Conservation (phyloP, 2,329 filamentous ascomycete species). For the Fusarium sp. region DNA sequence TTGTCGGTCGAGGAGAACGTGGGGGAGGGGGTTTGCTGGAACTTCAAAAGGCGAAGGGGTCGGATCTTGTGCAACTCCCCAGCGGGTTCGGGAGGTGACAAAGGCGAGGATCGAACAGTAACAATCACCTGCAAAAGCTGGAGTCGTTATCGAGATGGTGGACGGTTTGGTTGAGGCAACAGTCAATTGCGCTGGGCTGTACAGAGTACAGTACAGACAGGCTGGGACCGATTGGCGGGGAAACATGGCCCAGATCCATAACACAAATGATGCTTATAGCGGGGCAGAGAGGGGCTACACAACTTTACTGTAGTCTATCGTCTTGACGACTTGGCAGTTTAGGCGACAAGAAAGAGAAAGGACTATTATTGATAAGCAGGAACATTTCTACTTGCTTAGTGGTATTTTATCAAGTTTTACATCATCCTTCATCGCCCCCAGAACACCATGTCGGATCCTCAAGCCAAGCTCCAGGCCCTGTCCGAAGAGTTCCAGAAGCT, state of each 20-base stretch:
- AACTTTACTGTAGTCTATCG: slow-evolving; percentile 26
- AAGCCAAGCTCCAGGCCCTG: slow-evolving; percentile 82
- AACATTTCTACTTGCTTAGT: slow-evolving; percentile 3
- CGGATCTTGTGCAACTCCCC: slow-evolving; percentile 10
- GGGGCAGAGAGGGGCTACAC: slow-evolving; percentile 49
- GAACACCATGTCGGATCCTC: slow-evolving; percentile 72
- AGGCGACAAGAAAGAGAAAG: slow-evolving; percentile 26
- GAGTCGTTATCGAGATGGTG: slow-evolving; percentile 22
- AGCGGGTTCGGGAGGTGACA: slow-evolving; percentile 4
- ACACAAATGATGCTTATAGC: slow-evolving; percentile 46
- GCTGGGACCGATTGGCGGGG: slow-evolving; percentile 52
- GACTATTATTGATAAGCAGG: slow-evolving; percentile 10
- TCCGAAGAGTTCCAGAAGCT: slow-evolving; percentile 90
- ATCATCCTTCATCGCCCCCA: neutral
- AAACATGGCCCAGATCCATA: slow-evolving; percentile 47
- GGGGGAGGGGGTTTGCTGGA: slow-evolving; percentile 25
- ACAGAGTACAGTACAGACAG: slow-evolving; percentile 17
- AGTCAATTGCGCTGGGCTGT: slow-evolving; percentile 27
- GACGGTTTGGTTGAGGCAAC: slow-evolving; percentile 36
- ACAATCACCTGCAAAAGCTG: slow-evolving; percentile 1
- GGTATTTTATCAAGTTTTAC: slow-evolving; percentile 8
- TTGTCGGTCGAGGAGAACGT: slow-evolving; percentile 25
- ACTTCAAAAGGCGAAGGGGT: neutral
- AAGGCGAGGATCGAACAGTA: neutral
- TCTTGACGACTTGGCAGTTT: slow-evolving; percentile 15